Evolutionary conservation across 208 protist species (phyloP).

Genomic region (Trichomonas vaginalis): DNA sequence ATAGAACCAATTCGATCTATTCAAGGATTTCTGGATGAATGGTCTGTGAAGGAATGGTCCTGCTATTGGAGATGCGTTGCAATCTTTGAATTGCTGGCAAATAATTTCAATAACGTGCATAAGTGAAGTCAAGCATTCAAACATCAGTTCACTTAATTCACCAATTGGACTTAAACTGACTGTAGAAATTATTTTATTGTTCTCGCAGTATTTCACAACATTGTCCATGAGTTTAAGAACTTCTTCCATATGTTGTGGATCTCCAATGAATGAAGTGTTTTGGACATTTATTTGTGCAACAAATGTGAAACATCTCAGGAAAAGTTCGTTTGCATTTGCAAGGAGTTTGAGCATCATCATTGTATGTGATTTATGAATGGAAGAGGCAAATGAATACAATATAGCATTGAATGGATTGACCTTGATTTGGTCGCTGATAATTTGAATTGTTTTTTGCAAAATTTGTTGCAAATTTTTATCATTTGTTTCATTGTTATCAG

Average conservation of each 20-base stretch:
- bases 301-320: not conserved
- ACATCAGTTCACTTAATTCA: not conserved
- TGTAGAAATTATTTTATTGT: not conserved
- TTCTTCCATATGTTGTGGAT: not conserved
- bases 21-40: not conserved
- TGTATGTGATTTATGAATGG: not conserved
- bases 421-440: not conserved
- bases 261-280: not conserved
- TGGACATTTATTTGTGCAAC: not conserved
- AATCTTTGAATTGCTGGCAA: not conserved
- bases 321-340: not conserved
- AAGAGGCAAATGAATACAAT: not conserved
- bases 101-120: not conserved
- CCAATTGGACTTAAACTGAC: not conserved
- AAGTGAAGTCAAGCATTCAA: not conserved
- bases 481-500: not conserved
- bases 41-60: not conserved
- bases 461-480: not conserved
- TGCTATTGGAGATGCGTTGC: not conserved
- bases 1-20: not conserved
- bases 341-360: not conserved
- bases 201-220: not conserved
- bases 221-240: not conserved
- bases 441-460: not conserved
- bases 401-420: not conserved